These are phyloP conservation scores for Deakozyma indianensis DNA, from an alignment of 805 yeast species.

Conservation along the genomic window DNA sequence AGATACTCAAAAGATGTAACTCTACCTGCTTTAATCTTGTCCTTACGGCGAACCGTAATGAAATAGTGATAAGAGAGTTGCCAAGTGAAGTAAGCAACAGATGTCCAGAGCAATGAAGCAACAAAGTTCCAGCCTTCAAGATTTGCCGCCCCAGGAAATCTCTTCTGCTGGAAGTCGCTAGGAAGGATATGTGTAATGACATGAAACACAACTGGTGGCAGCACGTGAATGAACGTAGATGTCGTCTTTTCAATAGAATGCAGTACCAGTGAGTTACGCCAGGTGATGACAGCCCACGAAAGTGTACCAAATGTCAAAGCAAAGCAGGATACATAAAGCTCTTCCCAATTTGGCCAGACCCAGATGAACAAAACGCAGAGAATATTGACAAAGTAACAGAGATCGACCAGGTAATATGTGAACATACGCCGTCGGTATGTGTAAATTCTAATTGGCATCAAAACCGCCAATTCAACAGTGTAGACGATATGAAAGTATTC, in stretches of 20 bases:
- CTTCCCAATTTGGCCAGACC: constrained; percentile 62
- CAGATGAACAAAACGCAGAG: constrained; percentile 61
- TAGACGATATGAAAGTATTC: constrained; percentile 63
- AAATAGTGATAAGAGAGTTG: constrained; percentile 83
- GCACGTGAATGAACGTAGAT: constrained; percentile 74
- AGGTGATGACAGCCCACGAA: constrained; percentile 85
- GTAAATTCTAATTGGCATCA: constrained; percentile 77
- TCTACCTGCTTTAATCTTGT: constrained; percentile 71
- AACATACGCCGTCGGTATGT: constrained; percentile 65
- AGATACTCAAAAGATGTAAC: constrained; percentile 80
- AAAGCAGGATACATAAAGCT: constrained; percentile 69
- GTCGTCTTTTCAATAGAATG: constrained; percentile 91
- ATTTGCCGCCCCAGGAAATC: constrained; percentile 73
- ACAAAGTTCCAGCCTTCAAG: constrained; percentile 59
- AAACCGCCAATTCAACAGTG: constrained; percentile 39
- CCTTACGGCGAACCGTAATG: constrained; percentile 66
- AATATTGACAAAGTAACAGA: constrained; percentile 81
- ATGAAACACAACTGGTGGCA: constrained; percentile 82
- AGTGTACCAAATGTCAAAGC: constrained; percentile 81
- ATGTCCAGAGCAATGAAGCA: constrained; percentile 62
- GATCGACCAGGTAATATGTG: constrained; percentile 82
- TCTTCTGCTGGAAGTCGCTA: constrained; percentile 29
- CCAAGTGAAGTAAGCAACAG: constrained; percentile 76
- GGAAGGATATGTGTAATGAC: constrained; percentile 71
- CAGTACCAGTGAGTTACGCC: constrained; percentile 87